Percentiles rank a stretch among this genome's conserved stretches.
Evolutionary conservation across 2,329 filamentous ascomycete species (phyloP).

Genomic region (Diaporthe longicolla): DNA sequence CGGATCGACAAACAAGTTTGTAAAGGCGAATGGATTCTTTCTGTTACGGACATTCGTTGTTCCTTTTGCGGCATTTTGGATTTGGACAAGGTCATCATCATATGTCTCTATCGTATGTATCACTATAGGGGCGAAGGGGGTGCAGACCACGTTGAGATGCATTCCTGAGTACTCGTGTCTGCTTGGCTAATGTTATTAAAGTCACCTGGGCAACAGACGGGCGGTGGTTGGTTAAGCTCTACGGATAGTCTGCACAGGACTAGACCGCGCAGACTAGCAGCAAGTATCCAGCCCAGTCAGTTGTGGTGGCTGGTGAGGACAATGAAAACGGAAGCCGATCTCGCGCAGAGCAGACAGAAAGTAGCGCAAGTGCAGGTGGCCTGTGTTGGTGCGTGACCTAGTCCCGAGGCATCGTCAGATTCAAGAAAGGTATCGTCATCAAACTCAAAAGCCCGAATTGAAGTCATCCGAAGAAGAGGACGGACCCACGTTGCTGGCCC

Average conservation of each 20-base stretch:
- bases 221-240: neutral
- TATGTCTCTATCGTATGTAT: conserved; percentile 14
- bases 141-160: neutral
- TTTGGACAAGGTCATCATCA: neutral
- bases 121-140: neutral
- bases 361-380: conserved; percentile 3
- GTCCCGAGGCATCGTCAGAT: conserved; percentile 1
- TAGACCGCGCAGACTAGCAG: neutral
- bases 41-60: conserved; percentile 9
- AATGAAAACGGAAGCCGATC: conserved; percentile 6
- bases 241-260: neutral
- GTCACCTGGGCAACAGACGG: conserved; percentile 25
- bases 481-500: conserved; percentile 21
- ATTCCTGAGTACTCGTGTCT: conserved; percentile 12
- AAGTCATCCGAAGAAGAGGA: conserved; percentile 8
- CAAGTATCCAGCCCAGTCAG: neutral
- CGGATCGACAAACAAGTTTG: conserved; percentile 31
- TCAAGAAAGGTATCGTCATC: neutral
- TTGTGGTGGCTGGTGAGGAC: neutral
- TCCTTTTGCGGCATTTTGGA: neutral
- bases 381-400: conserved; percentile 15
- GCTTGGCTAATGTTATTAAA: neutral
- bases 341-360: neutral
- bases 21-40: conserved; percentile 18
- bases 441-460: neutral